Evolutionary conservation across 2,329 filamentous ascomycete genomes (phyloP).

Genomic region (Cordyceps cateniannulata): DNA sequence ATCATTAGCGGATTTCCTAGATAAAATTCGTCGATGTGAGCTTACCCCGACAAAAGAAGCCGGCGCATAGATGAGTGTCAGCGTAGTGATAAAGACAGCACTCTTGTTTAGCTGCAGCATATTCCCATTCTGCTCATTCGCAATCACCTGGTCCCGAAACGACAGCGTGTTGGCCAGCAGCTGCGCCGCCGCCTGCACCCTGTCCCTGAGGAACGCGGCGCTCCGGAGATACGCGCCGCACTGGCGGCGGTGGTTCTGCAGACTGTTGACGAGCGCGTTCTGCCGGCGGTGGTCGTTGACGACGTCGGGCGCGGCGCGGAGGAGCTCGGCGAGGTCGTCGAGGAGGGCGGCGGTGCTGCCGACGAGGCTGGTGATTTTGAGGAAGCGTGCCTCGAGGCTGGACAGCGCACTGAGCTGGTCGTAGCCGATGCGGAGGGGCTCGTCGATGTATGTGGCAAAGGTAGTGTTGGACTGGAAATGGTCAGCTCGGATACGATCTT

Average conservation of each 20-base stretch:
- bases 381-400: conserved; percentile 21
- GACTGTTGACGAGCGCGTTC: not conserved
- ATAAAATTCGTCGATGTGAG: not conserved
- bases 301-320: not conserved
- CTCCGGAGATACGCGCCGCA: conserved; percentile 17
- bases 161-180: conserved; percentile 23
- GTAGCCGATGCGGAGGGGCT: conserved; percentile 22
- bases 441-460: conserved; percentile 23
- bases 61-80: conserved; percentile 26
- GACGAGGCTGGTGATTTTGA: conserved; percentile 19
- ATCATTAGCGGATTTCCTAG: not conserved
- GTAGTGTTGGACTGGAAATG: conserved; percentile 19
- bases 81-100: conserved; percentile 25
- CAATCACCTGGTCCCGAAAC: conserved; percentile 24
- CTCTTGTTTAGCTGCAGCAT: conserved; percentile 27
- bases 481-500: not conserved
- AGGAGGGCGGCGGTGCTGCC: conserved; percentile 17
- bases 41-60: conserved; percentile 31
- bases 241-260: conserved; percentile 15
- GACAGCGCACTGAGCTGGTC: conserved; percentile 21
- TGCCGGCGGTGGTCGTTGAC: not conserved
- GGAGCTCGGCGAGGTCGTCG: conserved; percentile 16
- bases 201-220: conserved; percentile 19
- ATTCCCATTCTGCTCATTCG: conserved; percentile 25
- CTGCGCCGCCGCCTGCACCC: conserved; percentile 21